Evolutionary conservation across 805 yeast genomes (phyloP).

Genomic region (Wickerhamomyces strasburgensis): DNA sequence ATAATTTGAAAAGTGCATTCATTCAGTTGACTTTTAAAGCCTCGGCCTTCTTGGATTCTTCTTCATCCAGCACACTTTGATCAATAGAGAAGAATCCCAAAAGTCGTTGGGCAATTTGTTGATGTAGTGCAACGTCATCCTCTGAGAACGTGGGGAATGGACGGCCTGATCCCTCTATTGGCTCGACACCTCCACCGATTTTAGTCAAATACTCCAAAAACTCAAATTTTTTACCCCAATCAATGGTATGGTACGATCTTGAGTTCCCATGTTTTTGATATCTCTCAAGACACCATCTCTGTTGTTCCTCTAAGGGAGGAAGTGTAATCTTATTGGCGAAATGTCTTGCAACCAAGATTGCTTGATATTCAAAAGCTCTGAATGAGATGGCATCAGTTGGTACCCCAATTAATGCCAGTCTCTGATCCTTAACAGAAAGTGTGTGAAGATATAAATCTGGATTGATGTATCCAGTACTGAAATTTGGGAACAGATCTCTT

Average conservation of each 20-base stretch:
- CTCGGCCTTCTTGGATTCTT: no score
- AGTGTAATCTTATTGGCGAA: conserved; percentile 28
- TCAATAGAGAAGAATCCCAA: conserved; percentile 17
- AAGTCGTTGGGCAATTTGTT: conserved; percentile 8
- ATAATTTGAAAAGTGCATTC: no score
- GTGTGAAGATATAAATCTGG: conserved; percentile 32
- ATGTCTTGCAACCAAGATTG: conserved; percentile 31
- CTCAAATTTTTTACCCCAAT: conserved; percentile 27
- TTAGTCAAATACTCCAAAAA: conserved; percentile 24
- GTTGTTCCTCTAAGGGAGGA: conserved; percentile 29
- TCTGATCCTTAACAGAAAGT: conserved; percentile 30
- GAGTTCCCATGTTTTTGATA: conserved; percentile 26
- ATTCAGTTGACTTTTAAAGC: no score
- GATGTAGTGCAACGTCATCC: conserved; percentile 26
- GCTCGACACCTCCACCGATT: conserved; percentile 25
- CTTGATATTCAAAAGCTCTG: conserved; percentile 38
- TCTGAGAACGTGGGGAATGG: conserved; percentile 20
- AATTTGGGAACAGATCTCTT: conserved; percentile 17
- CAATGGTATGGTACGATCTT: conserved; percentile 32
- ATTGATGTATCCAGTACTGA: conserved; percentile 26
- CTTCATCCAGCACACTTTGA: conserved; percentile 2
- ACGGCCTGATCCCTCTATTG: conserved; percentile 17
- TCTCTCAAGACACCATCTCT: conserved; percentile 29
- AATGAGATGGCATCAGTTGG: conserved; percentile 36
- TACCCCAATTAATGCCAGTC: conserved; percentile 32